phyloP scores from a whole-genome alignment of 2,329 filamentous ascomycete species.

The Microdochium trichocladiopsis region DNA sequence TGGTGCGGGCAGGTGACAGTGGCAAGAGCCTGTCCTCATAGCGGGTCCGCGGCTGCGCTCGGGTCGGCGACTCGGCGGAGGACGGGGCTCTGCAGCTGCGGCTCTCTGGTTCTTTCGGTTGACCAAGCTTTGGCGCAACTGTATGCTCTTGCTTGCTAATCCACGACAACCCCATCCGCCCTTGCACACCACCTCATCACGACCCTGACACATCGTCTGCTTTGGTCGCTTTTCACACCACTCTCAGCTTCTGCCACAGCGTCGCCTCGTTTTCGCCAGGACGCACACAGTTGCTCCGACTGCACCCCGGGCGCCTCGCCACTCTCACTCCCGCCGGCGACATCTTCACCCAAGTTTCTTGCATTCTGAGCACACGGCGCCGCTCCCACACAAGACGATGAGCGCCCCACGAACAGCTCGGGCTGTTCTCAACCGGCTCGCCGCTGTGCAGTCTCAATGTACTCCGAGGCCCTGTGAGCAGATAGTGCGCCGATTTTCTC shows the following conservation, averaged over 20 bases:
- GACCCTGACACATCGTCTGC: background rate
- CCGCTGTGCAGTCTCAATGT: conserved; percentile 30
- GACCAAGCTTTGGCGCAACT: background rate
- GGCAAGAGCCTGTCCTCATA: background rate
- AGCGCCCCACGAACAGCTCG: conserved; percentile 27
- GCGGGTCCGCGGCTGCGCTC: background rate
- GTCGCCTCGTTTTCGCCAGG: too few relatives aligned
- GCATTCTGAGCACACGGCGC: background rate
- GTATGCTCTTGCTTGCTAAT: background rate
- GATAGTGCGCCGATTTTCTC: conserved; percentile 33
- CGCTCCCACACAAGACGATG: conserved; percentile 27
- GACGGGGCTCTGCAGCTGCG: background rate
- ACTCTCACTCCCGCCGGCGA: too few relatives aligned
- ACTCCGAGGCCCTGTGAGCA: conserved; percentile 30
- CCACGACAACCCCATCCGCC: background rate
- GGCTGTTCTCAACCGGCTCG: conserved; percentile 14
- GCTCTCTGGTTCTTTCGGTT: background rate
- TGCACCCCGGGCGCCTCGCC: too few relatives aligned
- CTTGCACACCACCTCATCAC: background rate
- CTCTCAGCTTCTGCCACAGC: too few relatives aligned
- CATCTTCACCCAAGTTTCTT: too few relatives aligned
- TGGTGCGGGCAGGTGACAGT: background rate
- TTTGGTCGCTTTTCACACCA: background rate
- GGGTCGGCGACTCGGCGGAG: background rate
- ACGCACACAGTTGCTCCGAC: too few relatives aligned